Conservation (phyloP, 2,329 filamentous ascomycete genomes). For the Ascochyta clinopodiicola region DNA sequence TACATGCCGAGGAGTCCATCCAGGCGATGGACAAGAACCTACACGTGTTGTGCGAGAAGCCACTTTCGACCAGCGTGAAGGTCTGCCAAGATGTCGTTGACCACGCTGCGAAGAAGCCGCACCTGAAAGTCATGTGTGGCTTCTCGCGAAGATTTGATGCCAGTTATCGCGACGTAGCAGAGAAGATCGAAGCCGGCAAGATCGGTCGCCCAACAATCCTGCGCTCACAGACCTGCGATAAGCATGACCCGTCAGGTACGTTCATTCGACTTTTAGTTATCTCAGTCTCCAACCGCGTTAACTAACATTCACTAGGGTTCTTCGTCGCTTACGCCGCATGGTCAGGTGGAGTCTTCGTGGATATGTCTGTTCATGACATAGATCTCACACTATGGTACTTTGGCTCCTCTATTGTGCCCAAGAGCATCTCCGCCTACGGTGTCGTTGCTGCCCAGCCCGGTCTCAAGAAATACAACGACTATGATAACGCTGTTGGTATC, state of each 20-base stretch:
- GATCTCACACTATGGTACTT: constrained; percentile 54
- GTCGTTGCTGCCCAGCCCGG: constrained; percentile 47
- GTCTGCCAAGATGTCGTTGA: constrained; percentile 43
- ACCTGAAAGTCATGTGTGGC: constrained; percentile 54
- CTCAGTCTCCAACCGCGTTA: background rate
- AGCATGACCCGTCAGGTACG: constrained; percentile 37
- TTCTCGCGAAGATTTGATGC: constrained; percentile 56
- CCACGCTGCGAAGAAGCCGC: constrained; percentile 43
- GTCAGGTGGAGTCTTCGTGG: constrained; percentile 55
- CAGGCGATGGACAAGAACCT: constrained; percentile 45
- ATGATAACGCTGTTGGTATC: constrained; percentile 54
- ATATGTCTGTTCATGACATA: too few relatives aligned
- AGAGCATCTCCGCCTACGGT: constrained; percentile 48
- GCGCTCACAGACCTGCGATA: constrained; percentile 54
- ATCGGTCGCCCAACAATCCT: constrained; percentile 52
- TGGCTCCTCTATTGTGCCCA: constrained; percentile 45
- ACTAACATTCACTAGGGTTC: constrained; percentile 42
- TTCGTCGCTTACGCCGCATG: constrained; percentile 52
- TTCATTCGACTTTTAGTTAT: background rate
- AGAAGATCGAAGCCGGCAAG: constrained; percentile 44
- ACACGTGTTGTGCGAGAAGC: constrained; percentile 51
- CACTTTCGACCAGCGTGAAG: constrained; percentile 43
- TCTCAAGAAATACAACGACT: constrained; percentile 49
- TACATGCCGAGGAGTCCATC: constrained; percentile 46
- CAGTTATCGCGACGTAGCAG: constrained; percentile 49